Percentiles rank a stretch among this genome's conserved stretches.
Conservation (phyloP, 1,284 basidiomycete species). For the Austroboletus novae-zelandiae region DNA sequence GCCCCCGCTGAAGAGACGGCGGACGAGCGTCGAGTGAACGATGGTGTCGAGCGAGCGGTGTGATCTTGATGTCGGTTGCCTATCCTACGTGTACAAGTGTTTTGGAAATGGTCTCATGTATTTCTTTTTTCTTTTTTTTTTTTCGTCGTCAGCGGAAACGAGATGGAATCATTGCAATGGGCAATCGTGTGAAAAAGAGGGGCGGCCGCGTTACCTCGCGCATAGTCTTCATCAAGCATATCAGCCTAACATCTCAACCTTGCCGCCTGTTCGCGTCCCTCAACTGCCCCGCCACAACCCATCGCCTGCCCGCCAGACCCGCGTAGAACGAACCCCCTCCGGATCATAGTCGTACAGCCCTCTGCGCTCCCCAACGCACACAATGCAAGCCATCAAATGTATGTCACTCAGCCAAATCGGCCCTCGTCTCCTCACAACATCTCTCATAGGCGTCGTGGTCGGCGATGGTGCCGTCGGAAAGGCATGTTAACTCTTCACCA, state of each 20-base stretch:
- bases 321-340: slow-evolving; percentile 12
- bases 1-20: slow-evolving; percentile 46
- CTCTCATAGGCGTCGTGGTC: slow-evolving; percentile 85
- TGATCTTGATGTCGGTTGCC: neutral
- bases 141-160: slow-evolving; percentile 15
- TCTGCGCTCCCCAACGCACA: slow-evolving; percentile 21
- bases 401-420: slow-evolving; percentile 19
- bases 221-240: slow-evolving; percentile 29
- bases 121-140: slow-evolving; percentile 27
- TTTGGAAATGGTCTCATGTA: slow-evolving; percentile 17
- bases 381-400: slow-evolving; percentile 76
- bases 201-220: slow-evolving; percentile 16
- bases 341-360: slow-evolving; percentile 11
- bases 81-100: slow-evolving; percentile 32
- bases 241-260: slow-evolving; percentile 26
- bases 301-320: neutral
- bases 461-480: slow-evolving; percentile 99
- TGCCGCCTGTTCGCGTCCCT: slow-evolving; percentile 16
- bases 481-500: slow-evolving; percentile 47
- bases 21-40: slow-evolving; percentile 31
- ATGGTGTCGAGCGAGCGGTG: neutral
- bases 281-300: slow-evolving; percentile 1
- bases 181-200: slow-evolving; percentile 26
- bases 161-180: neutral
- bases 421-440: slow-evolving; percentile 29